A percentile compares a stretch with the other conserved stretches of the same genome.
Evolutionary conservation across 371 early-diverging fungal genomes (phyloP).

Genomic region (Cokeromyces recurvatus): DNA sequence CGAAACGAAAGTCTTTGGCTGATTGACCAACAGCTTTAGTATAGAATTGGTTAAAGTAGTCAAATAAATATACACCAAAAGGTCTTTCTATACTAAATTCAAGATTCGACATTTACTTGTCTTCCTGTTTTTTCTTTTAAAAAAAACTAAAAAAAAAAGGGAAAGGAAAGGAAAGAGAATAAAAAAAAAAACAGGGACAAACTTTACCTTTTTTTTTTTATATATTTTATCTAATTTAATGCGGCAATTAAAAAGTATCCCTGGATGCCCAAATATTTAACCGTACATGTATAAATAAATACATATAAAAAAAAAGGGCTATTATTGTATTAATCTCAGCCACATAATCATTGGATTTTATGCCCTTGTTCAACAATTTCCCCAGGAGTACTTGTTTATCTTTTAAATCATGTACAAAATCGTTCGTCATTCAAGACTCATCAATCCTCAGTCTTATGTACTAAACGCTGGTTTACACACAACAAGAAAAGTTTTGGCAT

Average conservation of each 20-base stretch:
- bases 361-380: too few species aligned
- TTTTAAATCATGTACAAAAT: too few species aligned
- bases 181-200: neutral
- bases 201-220: neutral
- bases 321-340: too few species aligned
- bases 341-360: too few species aligned
- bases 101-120: slow-evolving; percentile 7
- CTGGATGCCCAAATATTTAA: too few species aligned
- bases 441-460: too few species aligned
- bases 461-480: too few species aligned
- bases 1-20: slow-evolving; percentile 47
- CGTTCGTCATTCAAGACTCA: too few species aligned
- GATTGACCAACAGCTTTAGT: slow-evolving; percentile 35
- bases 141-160: neutral
- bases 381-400: too few species aligned
- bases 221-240: neutral
- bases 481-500: neutral
- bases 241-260: too few species aligned
- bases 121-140: neutral
- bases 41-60: slow-evolving; percentile 36
- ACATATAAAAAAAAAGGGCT: too few species aligned
- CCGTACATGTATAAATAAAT: too few species aligned
- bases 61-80: slow-evolving; percentile 47
- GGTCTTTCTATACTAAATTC: slow-evolving; percentile 35
- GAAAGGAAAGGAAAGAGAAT: neutral